These are phyloP conservation scores for Carex pumila DNA, from an alignment of 176 grass and related monocot species.

Conservation along the genomic window DNA sequence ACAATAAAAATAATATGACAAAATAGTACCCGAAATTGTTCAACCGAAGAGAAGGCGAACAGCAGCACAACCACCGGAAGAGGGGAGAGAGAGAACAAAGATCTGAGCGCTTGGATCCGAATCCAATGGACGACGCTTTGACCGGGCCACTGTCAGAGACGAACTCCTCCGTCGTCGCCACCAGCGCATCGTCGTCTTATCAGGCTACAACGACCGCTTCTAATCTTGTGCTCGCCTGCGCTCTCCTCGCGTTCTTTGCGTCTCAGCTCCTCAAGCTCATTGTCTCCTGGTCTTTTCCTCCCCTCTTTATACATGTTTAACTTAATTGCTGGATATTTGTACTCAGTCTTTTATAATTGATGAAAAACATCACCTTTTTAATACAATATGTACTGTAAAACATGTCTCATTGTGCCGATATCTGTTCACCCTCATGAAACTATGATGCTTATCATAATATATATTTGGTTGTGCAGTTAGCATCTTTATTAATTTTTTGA, in stretches of 20 bases:
- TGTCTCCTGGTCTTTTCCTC: slow-evolving; percentile 17
- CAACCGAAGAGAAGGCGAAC: background rate
- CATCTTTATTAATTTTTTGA: background rate
- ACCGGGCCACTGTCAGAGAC: background rate
- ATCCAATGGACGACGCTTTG: slow-evolving; percentile 21
- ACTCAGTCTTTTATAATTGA: background rate
- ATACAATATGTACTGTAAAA: background rate
- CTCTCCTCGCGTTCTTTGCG: slow-evolving; percentile 6
- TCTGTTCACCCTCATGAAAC: background rate
- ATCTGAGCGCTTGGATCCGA: slow-evolving; percentile 2
- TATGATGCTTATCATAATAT: background rate
- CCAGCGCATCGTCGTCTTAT: slow-evolving; percentile 1
- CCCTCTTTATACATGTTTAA: background rate
- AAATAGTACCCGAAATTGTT: background rate
- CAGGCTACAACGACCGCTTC: background rate
- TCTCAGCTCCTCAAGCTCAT: slow-evolving; percentile 17
- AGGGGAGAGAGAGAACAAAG: background rate
- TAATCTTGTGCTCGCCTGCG: slow-evolving; percentile 10
- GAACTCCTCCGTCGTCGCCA: background rate
- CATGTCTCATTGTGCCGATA: background rate
- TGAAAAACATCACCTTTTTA: background rate
- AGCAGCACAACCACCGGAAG: slow-evolving; percentile 13
- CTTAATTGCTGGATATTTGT: background rate
- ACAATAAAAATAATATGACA: background rate
- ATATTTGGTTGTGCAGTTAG: background rate